Evolutionary conservation across 441 rosid genomes (phyloP), one percentile per base, ranked within the genome.

Genomic region (Corymbia calophylla): DNA sequence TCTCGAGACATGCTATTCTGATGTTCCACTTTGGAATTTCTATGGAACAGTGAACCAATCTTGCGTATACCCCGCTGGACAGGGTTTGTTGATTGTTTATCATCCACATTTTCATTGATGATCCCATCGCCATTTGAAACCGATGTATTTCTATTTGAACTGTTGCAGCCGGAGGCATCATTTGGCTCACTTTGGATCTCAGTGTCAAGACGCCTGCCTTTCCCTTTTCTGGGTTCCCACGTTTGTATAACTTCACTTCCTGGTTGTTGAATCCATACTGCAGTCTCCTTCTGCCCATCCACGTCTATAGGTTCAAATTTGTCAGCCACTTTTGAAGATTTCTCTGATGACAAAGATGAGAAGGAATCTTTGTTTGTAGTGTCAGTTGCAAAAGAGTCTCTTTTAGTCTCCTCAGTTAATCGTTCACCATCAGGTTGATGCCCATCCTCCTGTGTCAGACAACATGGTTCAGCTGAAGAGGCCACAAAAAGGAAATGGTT

Each of bases 191-290:
- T 89, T 2, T 12, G 92, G 88, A 95, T 90, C 91, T 92, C 87
- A 80, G 91, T 94, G 87, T 96, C 98, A 1, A 88, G 64, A 89
- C 92, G 91, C 93, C 95, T 90, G 81, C 73, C 91, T 92, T 95
- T 98, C 73, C 98, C 97, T 94, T 96, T 98, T 89, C 99, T 94
- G 17, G 97, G 98, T 90, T 96, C 94, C 99, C 99, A 95, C 86
- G 93, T 95, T 91, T 94, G 98, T 35, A 94, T 90, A 87, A 96
- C 96, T 89, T 96, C 98, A 89, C 93, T 94, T 90, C 99, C 99
- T 4, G 99, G 98, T 90, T 92, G 96, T 91, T 95, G 97, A n/a
- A 95, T 92, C 99, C 99, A 98, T 21, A 98, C 88, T 64, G 99
- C 99, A 10, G 97, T 94, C 91, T 92, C 92, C 55, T 91, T 87